These are phyloP conservation scores for Volvox reticuliferus DNA, from an alignment of 139 green algal genomes.

Conservation along the genomic window DNA sequence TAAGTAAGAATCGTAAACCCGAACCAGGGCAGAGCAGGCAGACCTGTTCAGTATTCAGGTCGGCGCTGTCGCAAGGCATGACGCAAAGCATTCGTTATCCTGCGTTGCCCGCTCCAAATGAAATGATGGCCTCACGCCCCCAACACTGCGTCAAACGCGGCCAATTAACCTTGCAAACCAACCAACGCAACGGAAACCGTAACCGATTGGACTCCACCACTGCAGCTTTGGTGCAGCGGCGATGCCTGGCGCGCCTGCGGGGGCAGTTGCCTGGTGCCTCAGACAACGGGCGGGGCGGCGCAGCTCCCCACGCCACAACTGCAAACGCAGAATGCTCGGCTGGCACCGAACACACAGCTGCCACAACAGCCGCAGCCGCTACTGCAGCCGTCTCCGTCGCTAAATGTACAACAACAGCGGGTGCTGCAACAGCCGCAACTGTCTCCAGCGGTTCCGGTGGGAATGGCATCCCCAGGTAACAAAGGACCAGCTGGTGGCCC, in stretches of 20 bases:
- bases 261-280: too few relatives aligned
- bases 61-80: too few relatives aligned
- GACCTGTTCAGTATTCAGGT: too few relatives aligned
- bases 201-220: not conserved
- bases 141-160: too few relatives aligned
- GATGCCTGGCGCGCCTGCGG: slow-evolving; percentile 34
- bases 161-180: too few relatives aligned
- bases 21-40: too few relatives aligned
- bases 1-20: too few relatives aligned
- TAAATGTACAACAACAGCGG: not conserved
- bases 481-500: too few relatives aligned
- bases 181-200: not conserved
- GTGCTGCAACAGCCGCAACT: not conserved
- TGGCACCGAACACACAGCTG: not conserved
- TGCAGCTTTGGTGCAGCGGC: slow-evolving; percentile 36
- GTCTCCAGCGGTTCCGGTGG: not conserved
- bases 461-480: not conserved
- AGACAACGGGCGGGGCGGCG: too few relatives aligned
- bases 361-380: not conserved
- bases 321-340: not conserved
- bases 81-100: too few relatives aligned
- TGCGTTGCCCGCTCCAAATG: not conserved
- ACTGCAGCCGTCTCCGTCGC: not conserved
- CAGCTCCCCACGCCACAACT: not conserved
- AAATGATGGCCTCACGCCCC: too few relatives aligned